A percentile compares a stretch with the other conserved stretches of the same genome.
Evolutionary conservation across 192 early-diverging fungal species (phyloP).

Genomic region (Gaertneriomyces sp.): DNA sequence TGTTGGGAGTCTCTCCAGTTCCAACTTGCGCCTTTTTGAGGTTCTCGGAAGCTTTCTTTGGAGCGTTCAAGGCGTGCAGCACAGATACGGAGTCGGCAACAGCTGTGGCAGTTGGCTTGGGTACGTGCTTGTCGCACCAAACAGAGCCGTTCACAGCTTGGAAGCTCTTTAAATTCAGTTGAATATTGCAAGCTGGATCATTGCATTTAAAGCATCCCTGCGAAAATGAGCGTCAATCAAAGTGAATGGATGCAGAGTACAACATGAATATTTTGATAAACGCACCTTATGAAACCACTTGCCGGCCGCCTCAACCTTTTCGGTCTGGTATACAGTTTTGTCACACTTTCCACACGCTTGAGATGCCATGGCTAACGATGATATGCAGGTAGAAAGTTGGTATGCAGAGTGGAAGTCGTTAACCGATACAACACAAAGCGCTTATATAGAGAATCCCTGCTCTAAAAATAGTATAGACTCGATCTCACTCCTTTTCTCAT

Average conservation of each 20-base stretch:
- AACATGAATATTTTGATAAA: no score
- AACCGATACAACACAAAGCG: no score
- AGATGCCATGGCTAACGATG: slow-evolving; percentile 22
- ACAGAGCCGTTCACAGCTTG: slow-evolving; percentile 32
- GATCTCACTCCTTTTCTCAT: no score
- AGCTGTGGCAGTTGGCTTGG: slow-evolving; percentile 33
- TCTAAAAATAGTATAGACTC: no score
- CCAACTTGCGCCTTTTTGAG: slow-evolving; percentile 40
- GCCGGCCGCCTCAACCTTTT: slow-evolving; percentile 41
- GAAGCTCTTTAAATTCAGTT: slow-evolving; percentile 41
- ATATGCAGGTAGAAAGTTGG: no score
- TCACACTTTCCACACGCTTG: slow-evolving; percentile 36
- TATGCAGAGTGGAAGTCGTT: no score
- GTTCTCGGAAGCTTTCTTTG: slow-evolving; percentile 40
- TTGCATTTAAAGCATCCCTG: slow-evolving; percentile 49
- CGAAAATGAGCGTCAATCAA: not conserved
- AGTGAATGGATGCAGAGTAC: no score
- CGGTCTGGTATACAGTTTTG: slow-evolving; percentile 43
- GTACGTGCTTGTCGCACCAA: slow-evolving; percentile 40
- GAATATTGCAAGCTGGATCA: slow-evolving; percentile 36
- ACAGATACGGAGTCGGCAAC: slow-evolving; percentile 22
- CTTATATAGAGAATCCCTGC: no score
- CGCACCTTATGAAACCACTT: slow-evolving; percentile 43
- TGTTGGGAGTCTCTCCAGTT: slow-evolving; percentile 34
- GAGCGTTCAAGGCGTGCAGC: slow-evolving; percentile 20